These are phyloP conservation scores for Aspergillus tamarii DNA, from an alignment of 2,329 filamentous ascomycete genomes.

Conservation along the genomic window DNA sequence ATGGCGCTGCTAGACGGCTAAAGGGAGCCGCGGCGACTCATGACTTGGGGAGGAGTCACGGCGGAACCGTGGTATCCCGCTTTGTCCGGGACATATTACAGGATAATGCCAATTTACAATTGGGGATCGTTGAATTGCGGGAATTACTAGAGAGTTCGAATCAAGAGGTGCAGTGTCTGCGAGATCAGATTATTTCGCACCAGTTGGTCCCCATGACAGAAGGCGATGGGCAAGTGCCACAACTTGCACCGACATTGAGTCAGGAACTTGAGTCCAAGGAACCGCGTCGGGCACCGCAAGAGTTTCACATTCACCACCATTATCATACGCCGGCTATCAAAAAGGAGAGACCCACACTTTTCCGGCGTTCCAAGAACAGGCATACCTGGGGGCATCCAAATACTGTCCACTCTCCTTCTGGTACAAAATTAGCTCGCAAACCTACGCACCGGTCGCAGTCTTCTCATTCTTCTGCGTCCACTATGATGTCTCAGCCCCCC, in stretches of 20 bases:
- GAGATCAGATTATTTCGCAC: slow-evolving; percentile 79
- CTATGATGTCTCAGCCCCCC: slow-evolving; percentile 66
- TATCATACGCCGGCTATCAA: slow-evolving; percentile 73
- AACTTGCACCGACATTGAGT: slow-evolving; percentile 61
- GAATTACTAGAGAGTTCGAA: slow-evolving; percentile 91
- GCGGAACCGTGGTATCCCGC: slow-evolving; percentile 78
- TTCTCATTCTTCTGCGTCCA: slow-evolving; percentile 53
- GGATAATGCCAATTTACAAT: slow-evolving; percentile 91
- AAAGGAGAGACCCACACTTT: slow-evolving; percentile 57
- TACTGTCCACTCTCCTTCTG: slow-evolving; percentile 38
- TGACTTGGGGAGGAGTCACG: slow-evolving; percentile 62
- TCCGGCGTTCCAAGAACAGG: slow-evolving; percentile 71
- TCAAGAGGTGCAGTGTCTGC: slow-evolving; percentile 84
- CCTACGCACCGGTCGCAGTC: slow-evolving; percentile 41
- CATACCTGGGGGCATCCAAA: slow-evolving; percentile 65
- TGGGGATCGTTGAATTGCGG: slow-evolving; percentile 86
- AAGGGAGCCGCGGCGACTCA: slow-evolving; percentile 78
- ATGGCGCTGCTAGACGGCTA: slow-evolving; percentile 75
- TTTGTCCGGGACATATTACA: slow-evolving; percentile 95
- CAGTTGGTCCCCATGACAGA: slow-evolving; percentile 56
- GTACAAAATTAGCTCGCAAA: slow-evolving; percentile 30
- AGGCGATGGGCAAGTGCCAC: slow-evolving; percentile 29
- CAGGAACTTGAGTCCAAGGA: slow-evolving; percentile 69
- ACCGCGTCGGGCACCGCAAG: slow-evolving; percentile 61
- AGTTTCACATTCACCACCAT: slow-evolving; percentile 92